phyloP scores from a whole-genome alignment of 208 protist species.

The Porcisia deanei region DNA sequence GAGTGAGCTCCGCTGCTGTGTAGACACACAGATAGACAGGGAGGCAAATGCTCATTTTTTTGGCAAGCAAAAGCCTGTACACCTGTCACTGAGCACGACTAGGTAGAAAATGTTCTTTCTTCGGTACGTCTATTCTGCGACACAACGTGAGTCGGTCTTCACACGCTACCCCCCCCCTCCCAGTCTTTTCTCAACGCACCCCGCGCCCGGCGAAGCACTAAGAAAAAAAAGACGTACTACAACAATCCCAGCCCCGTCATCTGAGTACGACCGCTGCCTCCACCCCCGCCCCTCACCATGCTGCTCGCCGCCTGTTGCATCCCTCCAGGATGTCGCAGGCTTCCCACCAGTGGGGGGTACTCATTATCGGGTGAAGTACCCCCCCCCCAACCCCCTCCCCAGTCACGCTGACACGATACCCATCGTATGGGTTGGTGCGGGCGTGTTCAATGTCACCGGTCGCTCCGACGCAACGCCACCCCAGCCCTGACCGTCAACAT shows the following conservation, averaged over 20 bases:
- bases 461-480: background rate
- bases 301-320: background rate
- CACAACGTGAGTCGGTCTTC: background rate
- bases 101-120: no score
- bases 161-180: background rate
- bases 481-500: background rate
- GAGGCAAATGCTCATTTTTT: background rate
- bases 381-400: no score
- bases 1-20: background rate
- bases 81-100: no score
- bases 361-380: background rate
- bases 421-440: background rate
- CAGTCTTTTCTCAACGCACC: background rate
- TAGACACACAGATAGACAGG: background rate
- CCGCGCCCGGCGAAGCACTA: background rate
- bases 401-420: background rate
- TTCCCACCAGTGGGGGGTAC: background rate
- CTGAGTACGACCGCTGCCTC: background rate
- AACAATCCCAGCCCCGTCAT: background rate
- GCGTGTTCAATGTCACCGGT: background rate
- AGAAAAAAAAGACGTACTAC: background rate
- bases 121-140: background rate
- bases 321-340: background rate
- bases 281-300: background rate
- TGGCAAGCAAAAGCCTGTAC: no score